A percentile compares a stretch with the other conserved stretches of the same genome.
These are phyloP conservation scores for Scedosporium aurantiacum DNA, from an alignment of 2,329 filamentous ascomycete species.

Conservation along the genomic window DNA sequence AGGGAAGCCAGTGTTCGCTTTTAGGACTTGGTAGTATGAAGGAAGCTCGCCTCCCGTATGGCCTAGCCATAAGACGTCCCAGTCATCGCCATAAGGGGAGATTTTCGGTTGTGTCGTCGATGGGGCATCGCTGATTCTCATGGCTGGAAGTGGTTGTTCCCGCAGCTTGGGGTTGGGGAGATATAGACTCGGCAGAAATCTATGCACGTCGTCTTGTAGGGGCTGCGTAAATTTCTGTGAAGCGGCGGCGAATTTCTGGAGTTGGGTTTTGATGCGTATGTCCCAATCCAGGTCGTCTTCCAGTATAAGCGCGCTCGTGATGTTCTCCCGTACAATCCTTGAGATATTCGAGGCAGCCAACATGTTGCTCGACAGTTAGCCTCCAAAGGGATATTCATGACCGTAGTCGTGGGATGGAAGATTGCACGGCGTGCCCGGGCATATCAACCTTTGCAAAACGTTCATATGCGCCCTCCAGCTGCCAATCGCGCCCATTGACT, in stretches of 20 bases:
- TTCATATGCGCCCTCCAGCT: slow-evolving; percentile 30
- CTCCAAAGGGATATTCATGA: not conserved
- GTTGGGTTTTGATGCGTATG: slow-evolving; percentile 19
- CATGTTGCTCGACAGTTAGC: not conserved
- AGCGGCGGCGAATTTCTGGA: not conserved
- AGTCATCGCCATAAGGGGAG: slow-evolving; percentile 31
- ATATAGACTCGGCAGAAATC: not conserved
- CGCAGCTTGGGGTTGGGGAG: not conserved
- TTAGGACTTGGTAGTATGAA: not conserved
- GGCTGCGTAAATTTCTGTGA: not conserved
- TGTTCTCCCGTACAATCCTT: slow-evolving; percentile 30
- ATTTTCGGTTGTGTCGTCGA: not conserved
- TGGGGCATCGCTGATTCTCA: not conserved
- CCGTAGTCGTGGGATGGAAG: no score
- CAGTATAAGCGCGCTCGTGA: slow-evolving; percentile 38
- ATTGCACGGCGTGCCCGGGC: not conserved
- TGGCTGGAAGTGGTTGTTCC: not conserved
- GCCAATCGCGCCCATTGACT: slow-evolving; percentile 3
- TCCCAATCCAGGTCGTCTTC: slow-evolving; percentile 52
- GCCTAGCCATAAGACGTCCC: slow-evolving; percentile 42
- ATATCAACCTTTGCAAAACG: slow-evolving; percentile 19
- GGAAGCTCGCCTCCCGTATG: slow-evolving; percentile 31
- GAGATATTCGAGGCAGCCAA: not conserved
- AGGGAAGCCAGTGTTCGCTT: slow-evolving; percentile 4
- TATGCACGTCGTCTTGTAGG: not conserved